Conservation (phyloP, 306 rosid species). For the Mimosa bimucronata region DNA sequence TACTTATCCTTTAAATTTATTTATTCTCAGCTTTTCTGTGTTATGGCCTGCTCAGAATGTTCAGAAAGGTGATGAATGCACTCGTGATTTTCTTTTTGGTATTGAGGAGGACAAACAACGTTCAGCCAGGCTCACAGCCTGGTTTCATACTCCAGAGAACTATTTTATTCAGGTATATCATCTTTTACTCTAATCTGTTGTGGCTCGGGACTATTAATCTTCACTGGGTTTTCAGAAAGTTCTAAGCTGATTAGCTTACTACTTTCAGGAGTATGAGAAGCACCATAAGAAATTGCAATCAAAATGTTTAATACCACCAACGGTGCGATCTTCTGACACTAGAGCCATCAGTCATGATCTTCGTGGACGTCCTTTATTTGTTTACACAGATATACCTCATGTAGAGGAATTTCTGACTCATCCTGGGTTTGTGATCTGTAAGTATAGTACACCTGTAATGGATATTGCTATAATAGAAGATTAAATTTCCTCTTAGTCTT, state of each 20-base stretch:
- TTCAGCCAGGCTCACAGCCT: constrained; percentile 91
- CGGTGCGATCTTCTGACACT: constrained; percentile 39
- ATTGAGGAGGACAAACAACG: constrained; percentile 93
- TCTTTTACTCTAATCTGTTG: constrained; percentile 29
- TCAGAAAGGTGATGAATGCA: constrained; percentile 73
- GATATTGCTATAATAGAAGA: constrained; percentile 14
- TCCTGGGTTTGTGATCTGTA: constrained; percentile 75
- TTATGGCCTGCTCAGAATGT: constrained; percentile 80
- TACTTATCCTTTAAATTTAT: constrained; percentile 15
- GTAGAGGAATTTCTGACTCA: constrained; percentile 83
- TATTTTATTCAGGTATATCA: constrained; percentile 73
- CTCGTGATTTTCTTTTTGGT: constrained; percentile 86
- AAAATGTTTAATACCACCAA: constrained; percentile 34
- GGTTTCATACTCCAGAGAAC: constrained; percentile 86
- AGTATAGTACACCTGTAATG: constrained; percentile 36
- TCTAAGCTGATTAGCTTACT: constrained; percentile 39
- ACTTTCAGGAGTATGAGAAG: constrained; percentile 72
- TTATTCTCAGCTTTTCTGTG: constrained; percentile 71
- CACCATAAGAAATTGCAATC: constrained; percentile 52
- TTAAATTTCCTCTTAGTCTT: constrained; percentile 18
- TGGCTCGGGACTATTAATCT: constrained; percentile 27
- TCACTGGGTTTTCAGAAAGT: constrained; percentile 19
- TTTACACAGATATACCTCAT: constrained; percentile 86
- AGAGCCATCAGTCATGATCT: constrained; percentile 37
- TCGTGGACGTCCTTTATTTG: constrained; percentile 55